These are phyloP conservation scores for peach (Prunus persica) DNA, from an alignment of 306 rosid species.

Conservation along the genomic window Prunus_persica_NCBIv2 NC_034011.1:26165001-26165500, in stretches of 20 bases:
- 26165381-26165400: conserved; percentile 79
- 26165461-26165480: background rate
- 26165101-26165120: conserved; percentile 67
- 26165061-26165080: conserved; percentile 19
- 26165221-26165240: conserved; percentile 72
- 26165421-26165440: background rate
- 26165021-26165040: background rate
- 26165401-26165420: background rate
- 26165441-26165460: background rate
- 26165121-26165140: conserved; percentile 47
- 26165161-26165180: conserved; percentile 61
- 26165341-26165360: conserved; percentile 91
- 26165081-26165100: conserved; percentile 15
- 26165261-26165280: conserved; percentile 51
- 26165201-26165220: conserved; percentile 79
- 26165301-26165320: conserved; percentile 25
- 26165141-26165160: conserved; percentile 63
- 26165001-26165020: background rate
- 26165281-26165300: conserved; percentile 18
- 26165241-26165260: conserved; percentile 81
- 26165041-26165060: background rate
- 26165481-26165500: conserved; percentile 9
- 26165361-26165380: conserved; percentile 77
- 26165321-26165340: conserved; percentile 61
- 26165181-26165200: conserved; percentile 63